Percentiles rank a stretch among this genome's conserved stretches.
Evolutionary conservation across 2,329 filamentous ascomycete species (phyloP).

Genomic region (Rutstroemia sydowiana): DNA sequence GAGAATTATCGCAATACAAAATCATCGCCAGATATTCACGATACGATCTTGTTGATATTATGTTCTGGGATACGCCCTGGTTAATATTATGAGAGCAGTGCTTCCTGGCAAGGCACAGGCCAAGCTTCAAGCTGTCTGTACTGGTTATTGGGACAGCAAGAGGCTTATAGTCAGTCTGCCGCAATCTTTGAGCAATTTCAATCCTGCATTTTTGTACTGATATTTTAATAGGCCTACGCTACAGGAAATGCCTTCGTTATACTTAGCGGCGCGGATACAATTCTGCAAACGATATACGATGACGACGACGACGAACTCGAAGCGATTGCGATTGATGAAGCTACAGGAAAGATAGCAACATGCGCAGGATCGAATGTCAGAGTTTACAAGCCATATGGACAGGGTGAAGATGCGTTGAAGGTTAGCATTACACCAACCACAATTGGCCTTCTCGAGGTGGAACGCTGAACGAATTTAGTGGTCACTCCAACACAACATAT

Average conservation of each 20-base stretch:
- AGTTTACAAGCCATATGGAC: slow-evolving; percentile 69
- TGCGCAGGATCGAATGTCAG: slow-evolving; percentile 61
- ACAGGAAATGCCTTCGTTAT: slow-evolving; percentile 84
- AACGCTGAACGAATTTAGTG: slow-evolving; percentile 40
- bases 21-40: not conserved
- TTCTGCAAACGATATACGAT: slow-evolving; percentile 88
- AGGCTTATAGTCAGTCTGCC: slow-evolving; percentile 57
- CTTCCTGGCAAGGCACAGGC: slow-evolving; percentile 72
- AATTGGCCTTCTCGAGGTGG: not conserved
- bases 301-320: slow-evolving; percentile 59
- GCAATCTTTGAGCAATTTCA: slow-evolving; percentile 23
- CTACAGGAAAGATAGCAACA: slow-evolving; percentile 76
- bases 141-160: slow-evolving; percentile 63
- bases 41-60: slow-evolving; percentile 1
- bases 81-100: slow-evolving; percentile 62
- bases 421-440: slow-evolving; percentile 39
- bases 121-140: slow-evolving; percentile 70
- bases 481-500: slow-evolving; percentile 56
- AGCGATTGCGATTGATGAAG: slow-evolving; percentile 73
- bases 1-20: not conserved
- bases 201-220: slow-evolving; percentile 6
- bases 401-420: slow-evolving; percentile 65
- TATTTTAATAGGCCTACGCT: slow-evolving; percentile 63
- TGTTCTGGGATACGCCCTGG: slow-evolving; percentile 16
- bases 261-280: slow-evolving; percentile 62